Conservation (phyloP, 2,329 filamentous ascomycete species). For the Pyrenophora seminiperda region DNA sequence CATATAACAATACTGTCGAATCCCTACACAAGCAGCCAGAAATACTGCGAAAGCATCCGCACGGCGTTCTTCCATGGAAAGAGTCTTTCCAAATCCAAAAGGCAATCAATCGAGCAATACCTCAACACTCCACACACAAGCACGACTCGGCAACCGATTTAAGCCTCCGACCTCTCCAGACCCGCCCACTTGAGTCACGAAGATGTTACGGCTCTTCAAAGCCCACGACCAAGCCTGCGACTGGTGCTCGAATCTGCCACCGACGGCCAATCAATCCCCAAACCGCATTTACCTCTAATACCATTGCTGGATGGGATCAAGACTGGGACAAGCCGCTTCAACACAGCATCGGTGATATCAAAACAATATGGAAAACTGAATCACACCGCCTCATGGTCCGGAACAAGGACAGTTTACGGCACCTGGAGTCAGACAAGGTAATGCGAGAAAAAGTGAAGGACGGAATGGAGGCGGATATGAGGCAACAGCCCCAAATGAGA, state of each 20-base stretch:
- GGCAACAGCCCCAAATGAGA: slow-evolving; percentile 4
- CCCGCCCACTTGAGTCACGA: not conserved
- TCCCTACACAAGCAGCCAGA: not conserved
- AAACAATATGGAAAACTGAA: slow-evolving; percentile 7
- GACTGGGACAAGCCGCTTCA: slow-evolving; percentile 14
- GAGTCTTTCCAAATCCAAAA: slow-evolving; percentile 12
- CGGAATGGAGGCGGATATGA: not conserved
- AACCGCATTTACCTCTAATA: not conserved
- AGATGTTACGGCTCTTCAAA: not conserved
- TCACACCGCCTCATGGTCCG: slow-evolving; percentile 8
- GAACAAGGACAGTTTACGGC: slow-evolving; percentile 8
- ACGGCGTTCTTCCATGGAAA: slow-evolving; percentile 8
- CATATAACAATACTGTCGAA: not conserved
- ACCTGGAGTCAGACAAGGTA: slow-evolving; percentile 2
- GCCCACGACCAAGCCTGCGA: not conserved
- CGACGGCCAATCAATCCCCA: not conserved
- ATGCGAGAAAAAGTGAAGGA: not conserved
- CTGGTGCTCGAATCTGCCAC: not conserved
- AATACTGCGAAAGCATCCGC: not conserved
- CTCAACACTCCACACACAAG: slow-evolving; percentile 1
- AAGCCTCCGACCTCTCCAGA: slow-evolving; percentile 1
- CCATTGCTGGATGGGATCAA: slow-evolving; percentile 8
- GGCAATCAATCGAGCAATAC: not conserved
- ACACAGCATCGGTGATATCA: slow-evolving; percentile 6
- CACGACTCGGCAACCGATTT: slow-evolving; percentile 13